Conservation (phyloP, 495 filamentous ascomycete genomes). For the Penicillium nucicola region DNA sequence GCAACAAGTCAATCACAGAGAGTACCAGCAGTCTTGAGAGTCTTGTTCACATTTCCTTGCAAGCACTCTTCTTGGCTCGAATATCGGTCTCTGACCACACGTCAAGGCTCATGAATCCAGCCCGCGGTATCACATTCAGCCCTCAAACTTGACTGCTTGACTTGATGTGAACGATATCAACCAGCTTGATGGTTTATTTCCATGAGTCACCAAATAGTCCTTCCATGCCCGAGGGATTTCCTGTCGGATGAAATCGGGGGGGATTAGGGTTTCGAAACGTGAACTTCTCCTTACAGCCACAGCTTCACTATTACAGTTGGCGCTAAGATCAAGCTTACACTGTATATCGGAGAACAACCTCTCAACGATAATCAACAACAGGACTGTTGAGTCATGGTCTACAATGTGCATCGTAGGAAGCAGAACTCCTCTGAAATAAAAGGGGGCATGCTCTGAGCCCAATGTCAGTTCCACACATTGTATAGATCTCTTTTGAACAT, state of each 20-base stretch:
- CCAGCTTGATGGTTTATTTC: background rate
- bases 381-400: constrained; percentile 4
- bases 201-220: background rate
- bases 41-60: too few relatives aligned
- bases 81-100: too few relatives aligned
- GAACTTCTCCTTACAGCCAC: background rate
- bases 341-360: constrained; percentile 14
- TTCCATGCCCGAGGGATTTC: background rate
- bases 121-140: too few relatives aligned
- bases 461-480: background rate
- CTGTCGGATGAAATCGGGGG: constrained; percentile 13
- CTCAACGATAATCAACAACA: background rate
- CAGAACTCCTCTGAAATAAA: constrained; percentile 5
- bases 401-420: constrained; percentile 12
- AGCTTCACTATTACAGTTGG: background rate
- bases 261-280: constrained; percentile 1
- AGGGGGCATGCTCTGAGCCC: background rate
- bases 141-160: too few relatives aligned
- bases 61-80: too few relatives aligned
- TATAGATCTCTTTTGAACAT: too few relatives aligned
- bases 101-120: too few relatives aligned
- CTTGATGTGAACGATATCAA: too few relatives aligned
- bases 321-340: constrained; percentile 9
- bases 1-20: too few relatives aligned
- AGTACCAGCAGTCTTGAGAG: too few relatives aligned